Conservation (phyloP, 129 eudicot genomes). For the Apium graveolens region DNA sequence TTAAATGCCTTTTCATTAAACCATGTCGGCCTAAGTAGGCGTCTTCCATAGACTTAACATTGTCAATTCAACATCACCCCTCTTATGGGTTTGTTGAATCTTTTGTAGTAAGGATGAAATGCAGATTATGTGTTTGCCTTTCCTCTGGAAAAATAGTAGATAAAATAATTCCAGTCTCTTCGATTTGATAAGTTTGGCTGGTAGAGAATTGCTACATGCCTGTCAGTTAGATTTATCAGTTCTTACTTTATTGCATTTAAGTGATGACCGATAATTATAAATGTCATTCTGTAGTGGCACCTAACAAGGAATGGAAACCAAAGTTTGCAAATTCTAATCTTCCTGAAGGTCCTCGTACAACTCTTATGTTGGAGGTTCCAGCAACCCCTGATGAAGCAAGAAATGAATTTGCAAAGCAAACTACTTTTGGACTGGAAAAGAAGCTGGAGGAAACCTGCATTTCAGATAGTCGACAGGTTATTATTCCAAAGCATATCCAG, state of each 20-base stretch:
- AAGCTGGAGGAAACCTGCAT: conserved; percentile 40
- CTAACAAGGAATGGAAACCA: conserved; percentile 84
- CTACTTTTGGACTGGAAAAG: conserved; percentile 26
- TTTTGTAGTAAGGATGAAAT: neutral
- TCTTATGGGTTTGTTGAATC: neutral
- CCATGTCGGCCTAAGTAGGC: neutral
- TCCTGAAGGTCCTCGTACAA: conserved; percentile 32
- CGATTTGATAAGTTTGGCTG: neutral
- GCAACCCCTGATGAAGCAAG: conserved; percentile 23
- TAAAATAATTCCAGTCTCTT: neutral
- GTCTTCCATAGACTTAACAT: neutral
- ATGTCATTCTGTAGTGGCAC: conserved; percentile 33
- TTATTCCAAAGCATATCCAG: conserved; percentile 81
- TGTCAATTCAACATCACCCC: neutral
- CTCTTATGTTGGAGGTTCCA: conserved; percentile 38
- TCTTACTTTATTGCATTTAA: neutral
- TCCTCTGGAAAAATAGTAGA: neutral
- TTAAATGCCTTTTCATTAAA: neutral
- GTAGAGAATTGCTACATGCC: neutral
- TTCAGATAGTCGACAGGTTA: conserved; percentile 56
- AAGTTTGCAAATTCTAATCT: conserved; percentile 39
- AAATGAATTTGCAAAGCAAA: conserved; percentile 30
- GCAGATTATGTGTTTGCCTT: neutral
- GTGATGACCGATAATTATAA: neutral
- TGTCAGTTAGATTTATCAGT: no score